These are phyloP conservation scores for Trichoderma sp. DNA, from an alignment of 2,329 filamentous ascomycete species.

Conservation along the genomic window DNA sequence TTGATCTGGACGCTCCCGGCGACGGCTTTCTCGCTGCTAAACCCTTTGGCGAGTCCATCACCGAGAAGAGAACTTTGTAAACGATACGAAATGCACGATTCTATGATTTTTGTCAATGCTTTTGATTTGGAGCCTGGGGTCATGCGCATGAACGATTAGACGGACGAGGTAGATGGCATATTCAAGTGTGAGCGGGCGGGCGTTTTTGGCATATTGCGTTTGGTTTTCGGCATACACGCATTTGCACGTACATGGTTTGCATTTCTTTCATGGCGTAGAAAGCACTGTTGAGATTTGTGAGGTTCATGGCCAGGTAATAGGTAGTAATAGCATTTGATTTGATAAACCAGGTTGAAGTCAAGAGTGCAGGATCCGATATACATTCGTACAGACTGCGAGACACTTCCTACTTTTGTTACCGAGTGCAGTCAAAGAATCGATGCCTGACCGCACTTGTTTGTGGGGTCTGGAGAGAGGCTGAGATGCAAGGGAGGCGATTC, in stretches of 20 bases:
- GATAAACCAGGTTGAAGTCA: not conserved
- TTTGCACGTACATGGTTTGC: not conserved
- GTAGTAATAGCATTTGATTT: slow-evolving; percentile 2
- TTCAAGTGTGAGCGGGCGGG: slow-evolving; percentile 6
- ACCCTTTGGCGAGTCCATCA: slow-evolving; percentile 58
- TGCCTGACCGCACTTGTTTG: not conserved
- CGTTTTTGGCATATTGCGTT: slow-evolving; percentile 1
- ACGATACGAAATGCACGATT: not conserved
- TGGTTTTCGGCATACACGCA: not conserved
- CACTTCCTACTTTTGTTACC: not conserved
- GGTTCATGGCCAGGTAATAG: not conserved
- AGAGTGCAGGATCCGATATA: not conserved
- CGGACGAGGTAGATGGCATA: not conserved
- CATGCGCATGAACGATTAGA: slow-evolving; percentile 2
- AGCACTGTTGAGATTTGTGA: not conserved
- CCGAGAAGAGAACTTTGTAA: slow-evolving; percentile 56
- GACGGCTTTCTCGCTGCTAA: slow-evolving; percentile 51
- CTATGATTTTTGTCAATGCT: slow-evolving; percentile 1
- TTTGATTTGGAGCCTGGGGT: not conserved
- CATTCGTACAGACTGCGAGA: not conserved
- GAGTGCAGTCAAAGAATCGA: not conserved
- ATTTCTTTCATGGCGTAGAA: not conserved
- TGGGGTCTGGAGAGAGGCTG: not conserved
- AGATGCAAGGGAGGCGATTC: not conserved
- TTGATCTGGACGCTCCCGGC: slow-evolving; percentile 59